Evolutionary conservation across 176 grass and related monocot genomes (phyloP).

Genomic region (Oryza glumipatula): DNA sequence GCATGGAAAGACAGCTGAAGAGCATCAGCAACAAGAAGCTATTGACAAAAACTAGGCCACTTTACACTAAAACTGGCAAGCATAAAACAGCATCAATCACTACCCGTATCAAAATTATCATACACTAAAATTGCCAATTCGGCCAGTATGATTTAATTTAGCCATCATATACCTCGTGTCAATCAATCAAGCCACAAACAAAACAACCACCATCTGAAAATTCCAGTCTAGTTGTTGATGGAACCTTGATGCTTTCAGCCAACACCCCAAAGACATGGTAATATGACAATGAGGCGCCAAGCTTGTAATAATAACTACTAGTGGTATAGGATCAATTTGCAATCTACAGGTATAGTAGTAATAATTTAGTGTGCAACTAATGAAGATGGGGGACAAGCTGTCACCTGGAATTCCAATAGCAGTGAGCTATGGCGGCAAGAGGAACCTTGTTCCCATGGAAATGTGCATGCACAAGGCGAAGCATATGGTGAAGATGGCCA

Average conservation of each 20-base stretch:
- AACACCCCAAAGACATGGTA: conserved; percentile 20
- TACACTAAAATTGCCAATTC: conserved; percentile 5
- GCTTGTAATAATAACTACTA: background rate
- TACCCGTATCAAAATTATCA: background rate
- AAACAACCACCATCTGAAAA: conserved; percentile 30
- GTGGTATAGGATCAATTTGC: conserved; percentile 10
- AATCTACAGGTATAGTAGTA: conserved; percentile 30
- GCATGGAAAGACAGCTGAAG: background rate
- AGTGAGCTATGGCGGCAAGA: conserved; percentile 51
- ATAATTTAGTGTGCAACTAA: conserved; percentile 23
- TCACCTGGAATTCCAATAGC: conserved; percentile 27
- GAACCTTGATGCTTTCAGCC: background rate
- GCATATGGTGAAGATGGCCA: conserved; percentile 71
- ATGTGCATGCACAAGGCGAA: conserved; percentile 85
- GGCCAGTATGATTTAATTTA: conserved; percentile 12
- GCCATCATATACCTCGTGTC: conserved; percentile 26
- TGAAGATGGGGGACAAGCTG: conserved; percentile 5
- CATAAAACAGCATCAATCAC: conserved; percentile 12
- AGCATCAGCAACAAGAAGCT: background rate
- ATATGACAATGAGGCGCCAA: background rate
- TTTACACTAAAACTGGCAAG: background rate
- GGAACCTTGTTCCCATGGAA: conserved; percentile 65
- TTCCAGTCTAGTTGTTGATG: background rate
- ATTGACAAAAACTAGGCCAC: conserved; percentile 1
- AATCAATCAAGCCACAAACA: conserved; percentile 31